Evolutionary conservation across 1,139 yeast species (phyloP), one percentile per base, ranked within the genome.

Genomic region (Yamadazyma jaroonii): DNA sequence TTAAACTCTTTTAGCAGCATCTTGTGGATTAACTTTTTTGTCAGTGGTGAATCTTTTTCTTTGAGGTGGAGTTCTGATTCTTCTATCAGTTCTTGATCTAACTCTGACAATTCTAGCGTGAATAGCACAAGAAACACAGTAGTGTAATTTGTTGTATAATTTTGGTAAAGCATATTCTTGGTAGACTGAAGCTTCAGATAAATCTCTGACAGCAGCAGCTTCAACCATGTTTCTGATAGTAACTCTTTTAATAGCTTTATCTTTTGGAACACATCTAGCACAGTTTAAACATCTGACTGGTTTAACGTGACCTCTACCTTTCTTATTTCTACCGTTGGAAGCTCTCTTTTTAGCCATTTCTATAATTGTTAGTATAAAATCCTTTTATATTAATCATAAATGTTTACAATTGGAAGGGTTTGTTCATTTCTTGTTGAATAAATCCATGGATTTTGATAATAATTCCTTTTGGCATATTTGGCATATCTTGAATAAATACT

Each of bases 251-350:
- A 94, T 92, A 77, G 98, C 97, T 87, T 92, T 94, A 75, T 92
- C 98, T 88, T 92, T 94, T 70, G 99, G 97, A 64, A 92, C 96
- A 81, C 95, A 87, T 77, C 95, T 89, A 65, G 97, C 87, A 79
- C 99, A 92, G 97, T 92, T 92, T 71, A 90, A 86, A 83, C 99
- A 92, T 85, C 99, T 90, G 70, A 92, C 97, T 72, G 96, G 95
- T 79, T 86, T 85, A 76, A 87, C 96, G 96, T 92, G 98, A 72
- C 99, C 99, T 87, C 99, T 92, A 74, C 98, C 98, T 83, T 89
- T 89, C 95, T 92, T 92, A 95, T 94, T 92, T 84, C 98, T 92
- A 84, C 99, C 99, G 97, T 89, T 89, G 94, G 97, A 88, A 77
- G 97, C 89, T 89, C 99, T 92, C 97, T 92, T 92, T 89, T 92